Base-by-base conservation (phyloP, 1,139 yeast genomes). In the Citeromyces siamensis region DNA sequence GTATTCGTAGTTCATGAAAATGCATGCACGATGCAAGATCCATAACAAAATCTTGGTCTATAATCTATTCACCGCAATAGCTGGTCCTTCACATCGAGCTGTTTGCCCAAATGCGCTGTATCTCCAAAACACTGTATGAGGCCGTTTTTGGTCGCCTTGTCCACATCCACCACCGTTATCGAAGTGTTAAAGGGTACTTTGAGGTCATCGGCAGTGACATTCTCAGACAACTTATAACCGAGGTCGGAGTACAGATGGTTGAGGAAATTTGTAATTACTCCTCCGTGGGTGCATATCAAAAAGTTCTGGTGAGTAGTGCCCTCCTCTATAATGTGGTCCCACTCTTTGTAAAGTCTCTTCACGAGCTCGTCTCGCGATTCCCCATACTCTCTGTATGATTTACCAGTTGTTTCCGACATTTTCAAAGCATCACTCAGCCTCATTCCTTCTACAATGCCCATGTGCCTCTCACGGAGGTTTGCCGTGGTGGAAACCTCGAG, bases 371-470 rank as follows among this genome's bases (percentile, higher is more conserved):
- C 50, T 10, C 61, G 58, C 2, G 61, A 53, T 50, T 83, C 94
- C 6, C 84, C 84, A 44, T 64, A 65, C 22, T 69, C 69, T 39
- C 59, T 61, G 42, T 63, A 66, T 10, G 55, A 53, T 32, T 59
- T 59, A 2, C 75, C 75, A 38, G 60, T 67, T 14, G 55, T 49
- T 2, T 51, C 64, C 10, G 28, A 5, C 28, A 23, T 23, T 23
- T 23, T 23, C 17, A 70, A 60, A 1, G 95, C 96, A 35, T 80
- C 90, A 18, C 52, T 55, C 19, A 82, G 60, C 34, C 62, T 60
- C 83, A 81, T 73, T 2, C 94, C 94, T 52, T 86, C 85, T 18
- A 77, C 69, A 10, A 61, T 67, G 1, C 95, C 96, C 94, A 86
- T 83, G 40, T 61, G 56, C 35, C 95, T 62, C 51, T 86, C 96